These are phyloP conservation scores for Ganoderma boninense DNA, from an alignment of 1,284 basidiomycete genomes.

Conservation along the genomic window DNA sequence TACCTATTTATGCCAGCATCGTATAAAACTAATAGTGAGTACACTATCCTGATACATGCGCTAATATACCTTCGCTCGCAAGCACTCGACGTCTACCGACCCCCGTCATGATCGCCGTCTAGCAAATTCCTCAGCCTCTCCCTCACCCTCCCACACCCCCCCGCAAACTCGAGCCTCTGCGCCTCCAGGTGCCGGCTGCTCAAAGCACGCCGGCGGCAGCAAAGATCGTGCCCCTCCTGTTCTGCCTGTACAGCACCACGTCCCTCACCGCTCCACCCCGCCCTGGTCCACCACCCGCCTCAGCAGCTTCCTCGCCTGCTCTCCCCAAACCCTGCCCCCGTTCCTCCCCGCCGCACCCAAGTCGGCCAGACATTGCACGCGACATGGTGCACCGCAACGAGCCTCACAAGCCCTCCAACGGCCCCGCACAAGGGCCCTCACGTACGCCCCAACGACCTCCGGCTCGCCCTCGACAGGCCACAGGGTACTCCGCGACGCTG, in stretches of 20 bases:
- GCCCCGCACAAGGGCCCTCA: slow-evolving; percentile 57
- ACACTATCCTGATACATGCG: slow-evolving; percentile 43
- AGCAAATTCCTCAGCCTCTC: slow-evolving; percentile 38
- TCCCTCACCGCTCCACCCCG: slow-evolving; percentile 56
- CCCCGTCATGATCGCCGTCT: no score
- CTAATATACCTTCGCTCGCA: no score
- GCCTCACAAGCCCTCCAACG: slow-evolving; percentile 64
- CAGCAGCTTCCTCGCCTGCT: slow-evolving; percentile 58
- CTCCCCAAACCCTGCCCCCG: slow-evolving; percentile 41
- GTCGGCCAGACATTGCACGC: slow-evolving; percentile 79
- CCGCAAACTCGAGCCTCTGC: slow-evolving; percentile 39
- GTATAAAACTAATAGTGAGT: slow-evolving; percentile 57
- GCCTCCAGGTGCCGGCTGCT: no score
- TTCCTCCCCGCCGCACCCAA: slow-evolving; percentile 37
- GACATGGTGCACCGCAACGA: slow-evolving; percentile 84
- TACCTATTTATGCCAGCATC: slow-evolving; percentile 70
- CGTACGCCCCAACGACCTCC: slow-evolving; percentile 72
- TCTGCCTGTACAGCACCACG: slow-evolving; percentile 61
- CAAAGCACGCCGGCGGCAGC: slow-evolving; percentile 52
- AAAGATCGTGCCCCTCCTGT: slow-evolving; percentile 37
- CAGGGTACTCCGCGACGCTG: slow-evolving; percentile 68
- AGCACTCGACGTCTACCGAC: no score
- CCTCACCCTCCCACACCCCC: slow-evolving; percentile 28
- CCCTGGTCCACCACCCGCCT: slow-evolving; percentile 61
- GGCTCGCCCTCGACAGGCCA: slow-evolving; percentile 76